These are phyloP conservation scores for Boletus sensibilis DNA, from an alignment of 768 basidiomycete species.

Conservation along the genomic window DNA sequence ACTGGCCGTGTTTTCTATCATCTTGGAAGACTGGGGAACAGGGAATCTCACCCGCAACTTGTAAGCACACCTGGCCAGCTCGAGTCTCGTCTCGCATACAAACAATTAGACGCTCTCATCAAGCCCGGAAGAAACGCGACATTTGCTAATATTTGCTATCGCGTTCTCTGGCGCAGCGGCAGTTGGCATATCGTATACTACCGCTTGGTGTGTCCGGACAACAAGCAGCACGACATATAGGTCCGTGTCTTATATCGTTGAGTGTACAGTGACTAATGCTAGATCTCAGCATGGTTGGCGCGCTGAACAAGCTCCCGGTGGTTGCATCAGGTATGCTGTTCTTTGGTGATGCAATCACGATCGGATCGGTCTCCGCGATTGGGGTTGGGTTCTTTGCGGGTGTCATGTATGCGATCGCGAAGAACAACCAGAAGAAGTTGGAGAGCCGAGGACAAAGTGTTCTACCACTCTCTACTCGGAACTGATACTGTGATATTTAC, in stretches of 20 bases:
- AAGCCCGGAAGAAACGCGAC: slow-evolving; percentile 82
- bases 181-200: slow-evolving; percentile 96
- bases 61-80: slow-evolving; percentile 49
- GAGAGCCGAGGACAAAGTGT: slow-evolving; percentile 60
- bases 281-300: slow-evolving; percentile 83
- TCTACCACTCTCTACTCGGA: slow-evolving; percentile 63
- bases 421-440: slow-evolving; percentile 85
- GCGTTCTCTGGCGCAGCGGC: slow-evolving; percentile 97
- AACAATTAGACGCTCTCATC: neutral
- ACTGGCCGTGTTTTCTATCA: slow-evolving; percentile 73
- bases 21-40: slow-evolving; percentile 86
- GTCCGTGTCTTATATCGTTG: slow-evolving; percentile 36
- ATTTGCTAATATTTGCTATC: slow-evolving; percentile 80
- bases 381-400: slow-evolving; percentile 89
- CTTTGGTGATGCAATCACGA: slow-evolving; percentile 87
- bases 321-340: slow-evolving; percentile 99
- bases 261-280: slow-evolving; percentile 8
- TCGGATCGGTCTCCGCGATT: slow-evolving; percentile 87
- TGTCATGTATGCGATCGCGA: slow-evolving; percentile 88
- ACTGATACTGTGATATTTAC: slow-evolving; percentile 26
- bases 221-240: slow-evolving; percentile 99
- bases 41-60: slow-evolving; percentile 82
- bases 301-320: slow-evolving; percentile 95
- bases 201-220: slow-evolving; percentile 96
- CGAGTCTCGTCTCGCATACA: neutral